Base-by-base conservation (phyloP, 352 stramenopile species). In the Aphanomyces astaci region DNA sequence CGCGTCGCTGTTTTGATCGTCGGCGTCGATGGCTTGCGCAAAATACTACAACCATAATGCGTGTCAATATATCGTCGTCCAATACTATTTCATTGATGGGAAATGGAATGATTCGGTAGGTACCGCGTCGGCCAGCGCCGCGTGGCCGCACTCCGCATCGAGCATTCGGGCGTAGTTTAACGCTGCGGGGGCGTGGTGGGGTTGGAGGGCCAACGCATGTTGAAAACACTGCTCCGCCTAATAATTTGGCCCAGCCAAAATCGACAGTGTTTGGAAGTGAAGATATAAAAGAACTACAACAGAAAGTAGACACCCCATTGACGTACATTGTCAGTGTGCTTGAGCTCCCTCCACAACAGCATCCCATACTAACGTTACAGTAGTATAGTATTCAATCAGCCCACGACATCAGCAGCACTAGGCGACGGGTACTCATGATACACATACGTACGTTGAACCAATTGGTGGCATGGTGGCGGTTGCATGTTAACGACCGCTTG, bases 281-380 rank as follows among this genome's bases (percentile, higher is more conserved):
- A n/a, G n/a, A n/a, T n/a, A n/a, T n/a, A n/a, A n/a, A n/a, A n/a
- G n/a, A n/a, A n/a, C n/a, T n/a, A n/a, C n/a, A n/a, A n/a, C n/a
- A n/a, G n/a, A n/a, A n/a, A n/a, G n/a, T n/a, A n/a, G n/a, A n/a
- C n/a, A n/a, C n/a, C n/a, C n/a, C n/a, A n/a, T n/a, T n/a, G n/a
- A 31, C 25, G 56, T 32, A 65, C 56, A 11, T 65, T 15, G 19
- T 65, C 32, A 4, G 27, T 4, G 15, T 52, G 32, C 7, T 39
- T 10, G 15, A 65, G 33, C n/a, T 65, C 56, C n/a, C 56, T 32
- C 56, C 56, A 65, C 22, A 65, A 39, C 19, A 65, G 24, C 33
- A 52, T 49, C 19, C 56, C 56, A 24, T 65, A 65, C 56, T 65
- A 65, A n/a, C n/a, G n/a, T n/a, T n/a, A n/a, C n/a, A n/a, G n/a